Evolutionary conservation across 2,329 filamentous ascomycete species (phyloP), one percentile per base, ranked within the genome.

Genomic region (Colletotrichum tanaceti): DNA sequence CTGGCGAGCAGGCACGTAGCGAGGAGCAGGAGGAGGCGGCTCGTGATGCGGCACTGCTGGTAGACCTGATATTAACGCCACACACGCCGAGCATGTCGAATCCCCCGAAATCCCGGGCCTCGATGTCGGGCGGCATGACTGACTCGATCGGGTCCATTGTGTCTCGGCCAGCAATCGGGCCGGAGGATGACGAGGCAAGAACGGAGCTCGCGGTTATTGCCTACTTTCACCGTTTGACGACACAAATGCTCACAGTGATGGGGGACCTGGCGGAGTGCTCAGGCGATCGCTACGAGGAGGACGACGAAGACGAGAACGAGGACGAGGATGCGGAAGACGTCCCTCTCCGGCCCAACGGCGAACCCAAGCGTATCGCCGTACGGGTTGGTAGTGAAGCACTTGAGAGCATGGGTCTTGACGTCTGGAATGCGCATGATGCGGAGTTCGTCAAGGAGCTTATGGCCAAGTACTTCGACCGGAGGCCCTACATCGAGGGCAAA

Each of bases 181-280:
- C 65, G 5, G 74, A 74, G 4, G 74, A 74, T 7, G 80, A 82
- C 35, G 81, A 86, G 72, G 85, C 86, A 52, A 78, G 81, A 54
- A 76, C 87, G 13, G 91, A 94, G 75, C 89, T 93, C 70, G 87
- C 90, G 47, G 87, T 93, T 58, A 92, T 94, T 63, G 90, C 91
- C 1, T 96, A 94, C 78, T 95, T 95, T 78, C 92, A 94, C 78
- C 88, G 92, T 1, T 83, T 93, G 59, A 94, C 92, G 0, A 86
- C 87, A 2, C 84, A 87, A 73, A 84, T 93, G 50, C 79, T 95
- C 24, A 84, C 84, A 0, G 85, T 87, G 3, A 77, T 94, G 61
- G 85, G 86, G 0, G 87, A 90, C 70, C 79, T 92, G 4, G 86
- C 92, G 6, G 83, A 85, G 46, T 77, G 76, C 57, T 76, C 81